Conservation (phyloP, 305 asterid species). For the Fraxinus latifolia region DNA sequence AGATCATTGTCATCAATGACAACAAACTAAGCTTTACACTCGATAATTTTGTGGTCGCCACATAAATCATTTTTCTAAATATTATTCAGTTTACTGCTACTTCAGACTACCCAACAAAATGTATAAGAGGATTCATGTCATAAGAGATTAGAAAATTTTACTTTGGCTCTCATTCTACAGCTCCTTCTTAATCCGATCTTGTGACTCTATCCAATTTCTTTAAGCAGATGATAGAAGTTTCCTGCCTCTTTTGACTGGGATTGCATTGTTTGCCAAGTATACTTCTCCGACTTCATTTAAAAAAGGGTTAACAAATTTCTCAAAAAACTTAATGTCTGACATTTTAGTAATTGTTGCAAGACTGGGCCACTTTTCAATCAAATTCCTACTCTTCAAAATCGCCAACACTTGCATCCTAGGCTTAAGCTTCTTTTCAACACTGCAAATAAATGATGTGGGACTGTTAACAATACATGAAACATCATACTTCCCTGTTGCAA, state of each 20-base stretch:
- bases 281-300: conserved; percentile 24
- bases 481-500: conserved; percentile 29
- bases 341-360: not conserved
- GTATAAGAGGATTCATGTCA: not conserved
- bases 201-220: not conserved
- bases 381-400: conserved; percentile 27
- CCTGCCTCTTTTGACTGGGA: not conserved
- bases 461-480: conserved; percentile 8
- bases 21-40: not conserved
- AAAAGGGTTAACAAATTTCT: conserved; percentile 26
- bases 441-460: conserved; percentile 27
- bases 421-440: conserved; percentile 34
- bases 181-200: not conserved
- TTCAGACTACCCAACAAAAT: not conserved
- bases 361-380: conserved; percentile 30
- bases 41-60: not conserved
- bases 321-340: conserved; percentile 12
- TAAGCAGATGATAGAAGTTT: not conserved
- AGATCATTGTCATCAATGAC: not conserved
- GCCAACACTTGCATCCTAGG: conserved; percentile 31
- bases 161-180: not conserved
- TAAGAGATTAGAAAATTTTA: not conserved
- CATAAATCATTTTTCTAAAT: not conserved
- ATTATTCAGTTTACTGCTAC: not conserved
- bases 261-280: not conserved